phyloP scores from a whole-genome alignment of 192 early-diverging fungal species.

The Coemansia aciculifera region DNA sequence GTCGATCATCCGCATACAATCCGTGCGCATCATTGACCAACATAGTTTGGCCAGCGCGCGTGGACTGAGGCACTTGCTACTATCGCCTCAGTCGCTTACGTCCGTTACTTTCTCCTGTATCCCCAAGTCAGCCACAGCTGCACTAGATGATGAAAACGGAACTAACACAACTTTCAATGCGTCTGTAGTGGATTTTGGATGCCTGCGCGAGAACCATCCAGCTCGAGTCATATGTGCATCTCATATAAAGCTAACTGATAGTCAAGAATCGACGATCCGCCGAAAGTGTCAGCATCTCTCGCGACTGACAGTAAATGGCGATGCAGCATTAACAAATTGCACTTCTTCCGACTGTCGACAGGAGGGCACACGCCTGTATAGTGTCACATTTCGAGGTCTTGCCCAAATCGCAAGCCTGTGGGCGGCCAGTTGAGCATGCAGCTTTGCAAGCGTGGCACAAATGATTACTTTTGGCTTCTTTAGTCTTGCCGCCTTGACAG shows the following conservation, averaged over 20 bases:
- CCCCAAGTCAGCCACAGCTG: not conserved
- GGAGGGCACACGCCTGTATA: conserved; percentile 2
- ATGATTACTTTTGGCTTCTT: not conserved
- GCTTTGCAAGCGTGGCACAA: not conserved
- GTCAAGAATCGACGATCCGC: conserved; percentile 19
- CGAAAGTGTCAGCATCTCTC: conserved; percentile 18
- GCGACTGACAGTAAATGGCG: not conserved
- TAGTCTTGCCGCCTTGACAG: not conserved
- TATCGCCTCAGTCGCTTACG: conserved; percentile 13
- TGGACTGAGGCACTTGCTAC: conserved; percentile 29
- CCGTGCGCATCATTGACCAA: not conserved
- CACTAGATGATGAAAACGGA: not conserved
- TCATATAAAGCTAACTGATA: conserved; percentile 13
- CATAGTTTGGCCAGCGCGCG: conserved; percentile 3
- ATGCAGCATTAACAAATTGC: not conserved
- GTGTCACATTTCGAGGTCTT: conserved; percentile 2
- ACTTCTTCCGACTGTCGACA: not conserved
- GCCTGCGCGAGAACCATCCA: conserved; percentile 17
- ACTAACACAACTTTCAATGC: not conserved
- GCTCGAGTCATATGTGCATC: conserved; percentile 17
- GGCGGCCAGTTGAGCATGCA: not conserved
- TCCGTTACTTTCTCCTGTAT: conserved; percentile 11
- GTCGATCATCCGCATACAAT: conserved; percentile 12
- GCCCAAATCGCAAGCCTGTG: conserved; percentile 5
- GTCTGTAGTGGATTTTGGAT: conserved; percentile 4